Evolutionary conservation across 371 early-diverging fungal species (phyloP), one percentile per base, ranked within the genome.

Genomic region (Entomophthora muscae): DNA sequence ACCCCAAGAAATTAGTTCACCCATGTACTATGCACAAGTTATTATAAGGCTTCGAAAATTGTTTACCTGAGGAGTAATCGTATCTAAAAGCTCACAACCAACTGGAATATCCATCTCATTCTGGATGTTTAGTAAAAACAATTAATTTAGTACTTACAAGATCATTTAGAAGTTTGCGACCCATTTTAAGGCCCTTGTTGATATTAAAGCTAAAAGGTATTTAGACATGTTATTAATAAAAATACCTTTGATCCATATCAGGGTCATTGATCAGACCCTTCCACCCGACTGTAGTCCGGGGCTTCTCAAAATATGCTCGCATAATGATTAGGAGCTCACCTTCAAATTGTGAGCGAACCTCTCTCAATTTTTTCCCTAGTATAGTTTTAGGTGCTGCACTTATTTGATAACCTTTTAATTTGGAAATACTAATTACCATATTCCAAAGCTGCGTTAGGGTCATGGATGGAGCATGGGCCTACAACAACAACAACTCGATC

Each of bases 281-380:
- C 94, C 94, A 93, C 17, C 94, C 93, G 29, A 92, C 91, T 13
- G 92, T 93, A 2, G 94, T 92, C 64, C 94, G 75, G 13, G 94
- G 94, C 74, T 93, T 93, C 76, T 93, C 94, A 75, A 95, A 95
- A 78, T 91, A 95, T 52, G 86, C 87, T 54, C 94, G 76, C 93
- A 93, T 92, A 63, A 93, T 81, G 52, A 93, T 86, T 24, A 79
- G 66, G 60, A 93, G 70, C 29, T 93, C 92, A 28, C 70, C 73
- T 29, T 71, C 54, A 24, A 73, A 69, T 59, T 78, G 73, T 27
- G 79, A 76, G 26, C 81, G 77, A 65, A 81, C 77, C 2, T 74
- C 72, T 63, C 83, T 78, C 51, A 91, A 77, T 57, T 68, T 73
- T 42, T 71, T 72, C 21, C 76, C 81, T 79, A 67, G 13, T 22